Percentiles rank a stretch among this genome's conserved stretches.
phyloP scores from a whole-genome alignment of 306 rosid species.

The Vigna mungo region DNA sequence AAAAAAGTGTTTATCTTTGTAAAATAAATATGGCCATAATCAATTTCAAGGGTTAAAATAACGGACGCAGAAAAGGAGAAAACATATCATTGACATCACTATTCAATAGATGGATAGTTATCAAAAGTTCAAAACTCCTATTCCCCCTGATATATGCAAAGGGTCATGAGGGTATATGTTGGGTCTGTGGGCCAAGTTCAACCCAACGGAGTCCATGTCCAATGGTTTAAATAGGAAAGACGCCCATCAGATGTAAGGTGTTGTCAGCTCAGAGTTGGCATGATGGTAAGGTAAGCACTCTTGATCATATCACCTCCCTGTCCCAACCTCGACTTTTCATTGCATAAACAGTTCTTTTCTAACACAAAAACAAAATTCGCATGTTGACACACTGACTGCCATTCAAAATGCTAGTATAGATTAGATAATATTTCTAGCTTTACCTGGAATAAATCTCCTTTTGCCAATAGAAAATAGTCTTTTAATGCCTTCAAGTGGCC shows the following conservation, averaged over 20 bases:
- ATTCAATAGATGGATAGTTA: slow-evolving; percentile 19
- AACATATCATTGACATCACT: slow-evolving; percentile 22
- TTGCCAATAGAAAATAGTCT: slow-evolving; percentile 95
- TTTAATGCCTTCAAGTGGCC: slow-evolving; percentile 94
- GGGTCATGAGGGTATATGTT: neutral
- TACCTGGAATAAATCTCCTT: slow-evolving; percentile 99
- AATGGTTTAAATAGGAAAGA: neutral
- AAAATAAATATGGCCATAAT: neutral
- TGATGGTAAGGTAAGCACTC: neutral
- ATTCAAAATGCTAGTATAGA: slow-evolving; percentile 20
- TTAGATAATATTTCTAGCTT: slow-evolving; percentile 42
- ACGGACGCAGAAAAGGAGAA: slow-evolving; percentile 3
- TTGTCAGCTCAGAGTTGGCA: neutral
- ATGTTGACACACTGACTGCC: slow-evolving; percentile 9
- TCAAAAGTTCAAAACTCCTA: slow-evolving; percentile 6
- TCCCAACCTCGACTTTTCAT: slow-evolving; percentile 1
- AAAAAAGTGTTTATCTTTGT: neutral
- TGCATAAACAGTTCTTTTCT: neutral
- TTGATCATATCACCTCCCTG: neutral
- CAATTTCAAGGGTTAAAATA: slow-evolving; percentile 26
- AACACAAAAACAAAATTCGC: slow-evolving; percentile 19
- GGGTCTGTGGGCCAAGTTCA: neutral
- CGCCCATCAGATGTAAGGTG: neutral
- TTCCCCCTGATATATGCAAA: neutral
- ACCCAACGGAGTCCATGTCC: neutral